Evolutionary conservation across 306 rosid genomes (phyloP), one percentile per base, ranked within the genome.

Genomic region (Fagus sylvatica): DNA sequence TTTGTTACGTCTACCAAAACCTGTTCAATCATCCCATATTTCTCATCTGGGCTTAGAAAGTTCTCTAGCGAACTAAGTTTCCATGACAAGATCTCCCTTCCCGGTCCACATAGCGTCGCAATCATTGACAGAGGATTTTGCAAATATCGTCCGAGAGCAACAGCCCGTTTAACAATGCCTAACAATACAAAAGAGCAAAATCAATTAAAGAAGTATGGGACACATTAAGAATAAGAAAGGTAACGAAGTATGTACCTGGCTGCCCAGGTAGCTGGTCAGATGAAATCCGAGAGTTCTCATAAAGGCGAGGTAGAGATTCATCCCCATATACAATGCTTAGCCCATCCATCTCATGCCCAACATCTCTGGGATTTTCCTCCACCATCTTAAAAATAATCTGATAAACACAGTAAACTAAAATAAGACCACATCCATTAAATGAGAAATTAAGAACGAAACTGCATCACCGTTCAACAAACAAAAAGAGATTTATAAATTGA

Each of bases 101-200:
- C 89, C 10, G 98, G 99, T 57, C 98, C 99, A 85, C 99, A 95
- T 32, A 95, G 87, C 49, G 99, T 91, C 1, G 99, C 89, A 59
- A 88, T 89, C 99, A 95, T 93, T 22, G 99, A 97, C 87, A 95
- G 83, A 4, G 99, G 99, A 81, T 95, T 95, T 88, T 95, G 99
- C 85, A 95, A 91, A 91, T 85, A 86, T 71, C 99, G 92, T n/a
- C 99, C 99, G 68, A 95, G 91, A 53, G 96, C 97, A 33, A 89
- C 97, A 78, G 99, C 99, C 73, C 99, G 92, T 81, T 91, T 95
- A 65, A 95, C 99, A 82, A 95, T 93, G 72, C 99, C 99, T 95
- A 71, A 71, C 40, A 75, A 82, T n/a, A 81, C 17, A 79, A 77
- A n/a, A 43, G 61, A 73, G 72, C 15, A 74, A 32, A 57, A 80